Base-by-base conservation (phyloP, 805 yeast species). In the Starmerella floricola region DNA sequence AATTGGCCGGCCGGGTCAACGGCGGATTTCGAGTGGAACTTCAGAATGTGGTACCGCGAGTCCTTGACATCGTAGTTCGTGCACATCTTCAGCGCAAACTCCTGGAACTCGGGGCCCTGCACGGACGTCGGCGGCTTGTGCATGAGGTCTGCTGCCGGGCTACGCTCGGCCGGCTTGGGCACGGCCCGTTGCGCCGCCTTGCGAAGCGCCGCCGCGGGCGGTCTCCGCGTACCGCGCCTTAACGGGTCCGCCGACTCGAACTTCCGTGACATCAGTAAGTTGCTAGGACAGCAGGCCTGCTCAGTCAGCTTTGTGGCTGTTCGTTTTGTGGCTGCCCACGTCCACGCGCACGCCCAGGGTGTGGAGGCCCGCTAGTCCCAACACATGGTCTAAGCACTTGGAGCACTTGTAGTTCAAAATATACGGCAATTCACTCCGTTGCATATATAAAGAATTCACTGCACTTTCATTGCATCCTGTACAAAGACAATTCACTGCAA, bases 1-100 rank as follows among this genome's bases (percentile, higher is more conserved):
- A 88, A 91, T 47, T 77, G 76, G 28, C 66, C 63, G 31, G 67
- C 62, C 10, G 91, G 88, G 49, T 84, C 84, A 28, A 91, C 79
- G 34, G 72, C 69, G 52, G 74, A 72, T 45, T 76, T 75, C 27
- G 81, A 69, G 55, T 80, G 93, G 56, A 88, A 85, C 60, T 79
- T 79, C 62, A 87, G 61, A 19, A 88, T 71, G 59, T 88, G 95
- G 48, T 77, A 79, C 46, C 93, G 71, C 37, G 78, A 70, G 47
- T 79, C 81, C 35, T 74, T 76, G 26, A 84, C 60, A 40, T 84
- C 95, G 34, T 78, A 78, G 42, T 68, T 64, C 0, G 83, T 68
- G 52, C 88, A 81, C 11, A 91, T 80, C 48, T 76, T 74, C 53
- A 88, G 68, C 1, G 78, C 74, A 52, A 76, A 76, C 50, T 61